phyloP scores from a whole-genome alignment of 75 land plant genomes.

The Sequoiadendron giganteum region DNA sequence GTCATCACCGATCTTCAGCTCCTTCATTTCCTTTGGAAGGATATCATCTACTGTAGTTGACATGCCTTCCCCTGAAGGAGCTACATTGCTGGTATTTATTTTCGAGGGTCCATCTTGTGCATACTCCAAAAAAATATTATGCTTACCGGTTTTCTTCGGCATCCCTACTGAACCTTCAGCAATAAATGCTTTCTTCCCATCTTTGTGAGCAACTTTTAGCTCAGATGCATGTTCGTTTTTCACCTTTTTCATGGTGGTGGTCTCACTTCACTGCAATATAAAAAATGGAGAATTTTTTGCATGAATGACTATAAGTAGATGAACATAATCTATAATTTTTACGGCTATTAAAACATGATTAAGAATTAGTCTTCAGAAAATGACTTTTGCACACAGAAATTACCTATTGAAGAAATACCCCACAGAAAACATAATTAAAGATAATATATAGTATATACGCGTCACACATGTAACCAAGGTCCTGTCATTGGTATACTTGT shows the following conservation, averaged over 20 bases:
- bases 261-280: conserved; percentile 3
- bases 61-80: not conserved
- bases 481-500: not conserved
- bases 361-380: not conserved
- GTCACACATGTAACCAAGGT: not conserved
- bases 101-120: not conserved
- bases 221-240: not conserved
- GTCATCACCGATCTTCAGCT: conserved; percentile 11
- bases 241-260: not conserved
- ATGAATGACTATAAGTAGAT: not conserved
- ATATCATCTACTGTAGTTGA: not conserved
- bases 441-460: not conserved
- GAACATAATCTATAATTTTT: not conserved
- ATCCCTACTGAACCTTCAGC: not conserved
- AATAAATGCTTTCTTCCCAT: conserved; percentile 1
- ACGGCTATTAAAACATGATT: not conserved
- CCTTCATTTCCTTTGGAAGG: conserved; percentile 13
- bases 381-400: not conserved
- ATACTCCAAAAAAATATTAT: not conserved
- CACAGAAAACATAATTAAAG: not conserved
- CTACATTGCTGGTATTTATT: not conserved
- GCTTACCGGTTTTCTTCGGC: not conserved
- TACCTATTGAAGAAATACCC: not conserved
- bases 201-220: not conserved
- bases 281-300: not conserved